A percentile compares a stretch with the other conserved stretches of the same genome.
Evolutionary conservation across 768 basidiomycete genomes (phyloP).

Genomic region (Lyophyllum semitale): DNA sequence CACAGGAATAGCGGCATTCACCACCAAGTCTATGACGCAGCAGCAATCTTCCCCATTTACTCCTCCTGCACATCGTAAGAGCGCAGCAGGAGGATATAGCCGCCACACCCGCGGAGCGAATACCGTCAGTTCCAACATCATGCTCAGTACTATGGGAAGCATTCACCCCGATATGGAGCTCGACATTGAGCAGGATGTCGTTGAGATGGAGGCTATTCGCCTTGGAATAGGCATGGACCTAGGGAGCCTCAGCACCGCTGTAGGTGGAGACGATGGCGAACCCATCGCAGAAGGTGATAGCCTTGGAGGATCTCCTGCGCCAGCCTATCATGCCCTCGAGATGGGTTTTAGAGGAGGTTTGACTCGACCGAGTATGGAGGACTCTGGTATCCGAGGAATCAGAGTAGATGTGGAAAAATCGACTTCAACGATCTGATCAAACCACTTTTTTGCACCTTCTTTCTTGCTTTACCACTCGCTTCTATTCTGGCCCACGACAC

Average conservation of each 20-base stretch:
- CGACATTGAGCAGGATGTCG: conserved; percentile 51
- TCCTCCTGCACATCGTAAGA: conserved; percentile 48
- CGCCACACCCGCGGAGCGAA: conserved; percentile 43
- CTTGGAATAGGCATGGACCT: conserved; percentile 55
- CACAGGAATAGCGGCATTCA: conserved; percentile 67
- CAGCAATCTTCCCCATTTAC: conserved; percentile 58
- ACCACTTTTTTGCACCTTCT: conserved; percentile 3
- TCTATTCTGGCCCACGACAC: conserved; percentile 1
- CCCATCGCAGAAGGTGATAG: conserved; percentile 47
- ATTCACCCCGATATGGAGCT: conserved; percentile 50
- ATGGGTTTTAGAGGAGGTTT: conserved; percentile 39
- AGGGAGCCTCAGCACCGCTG: conserved; percentile 49
- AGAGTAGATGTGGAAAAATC: conserved; percentile 65
- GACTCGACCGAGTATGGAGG: conserved; percentile 30
- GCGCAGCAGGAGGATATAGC: conserved; percentile 32
- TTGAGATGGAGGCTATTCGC: conserved; percentile 61
- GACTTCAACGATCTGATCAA: conserved; percentile 46
- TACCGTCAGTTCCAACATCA: conserved; percentile 61
- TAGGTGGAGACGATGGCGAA: conserved; percentile 54
- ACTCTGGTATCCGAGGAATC: conserved; percentile 43
- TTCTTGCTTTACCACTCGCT: conserved; percentile 15
- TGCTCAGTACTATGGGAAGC: conserved; percentile 65
- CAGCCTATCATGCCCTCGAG: conserved; percentile 54
- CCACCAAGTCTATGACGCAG: conserved; percentile 61
- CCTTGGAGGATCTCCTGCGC: conserved; percentile 50